These are phyloP conservation scores for Corymbia citriodora DNA, from an alignment of 441 rosid species.

Conservation along the genomic window DNA sequence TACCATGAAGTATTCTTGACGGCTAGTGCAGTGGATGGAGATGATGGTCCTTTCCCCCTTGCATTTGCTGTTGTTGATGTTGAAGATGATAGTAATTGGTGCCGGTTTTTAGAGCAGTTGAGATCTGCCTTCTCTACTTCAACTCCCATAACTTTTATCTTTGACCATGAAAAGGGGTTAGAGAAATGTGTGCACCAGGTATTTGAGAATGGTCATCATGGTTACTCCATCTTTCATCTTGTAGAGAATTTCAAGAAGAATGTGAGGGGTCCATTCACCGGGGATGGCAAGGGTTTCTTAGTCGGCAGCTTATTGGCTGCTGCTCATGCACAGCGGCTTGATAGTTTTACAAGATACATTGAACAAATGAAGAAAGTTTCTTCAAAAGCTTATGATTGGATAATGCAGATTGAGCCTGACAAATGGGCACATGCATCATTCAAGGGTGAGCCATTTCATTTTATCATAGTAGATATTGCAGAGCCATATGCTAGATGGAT, in stretches of 20 bases:
- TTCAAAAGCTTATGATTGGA: constrained; percentile 67
- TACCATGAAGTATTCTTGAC: constrained; percentile 74
- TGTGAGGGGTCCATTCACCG: constrained; percentile 81
- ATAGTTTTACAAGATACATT: constrained; percentile 40
- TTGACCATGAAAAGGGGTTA: constrained; percentile 74
- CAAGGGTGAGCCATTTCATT: constrained; percentile 70
- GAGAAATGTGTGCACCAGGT: constrained; percentile 48
- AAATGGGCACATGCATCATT: constrained; percentile 66
- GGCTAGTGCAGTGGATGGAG: constrained; percentile 85
- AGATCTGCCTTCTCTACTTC: constrained; percentile 45
- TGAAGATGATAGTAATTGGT: constrained; percentile 73
- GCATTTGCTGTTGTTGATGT: constrained; percentile 72
- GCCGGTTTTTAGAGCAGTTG: constrained; percentile 77
- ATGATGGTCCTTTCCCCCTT: constrained; percentile 70
- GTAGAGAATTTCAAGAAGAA: constrained; percentile 69
- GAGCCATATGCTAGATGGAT: constrained; percentile 63
- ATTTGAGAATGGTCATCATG: constrained; percentile 65
- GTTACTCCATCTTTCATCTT: constrained; percentile 70
- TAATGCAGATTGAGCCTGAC: constrained; percentile 63
- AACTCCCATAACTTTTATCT: constrained; percentile 58
- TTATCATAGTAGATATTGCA: constrained; percentile 51
- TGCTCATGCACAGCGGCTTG: constrained; percentile 62
- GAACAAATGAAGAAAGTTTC: constrained; percentile 71
- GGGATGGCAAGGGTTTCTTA: constrained; percentile 70
- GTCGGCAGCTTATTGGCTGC: constrained; percentile 60